These are phyloP conservation scores for Tolypocladium guangdongense DNA, from an alignment of 2,329 filamentous ascomycete genomes.

Conservation along the genomic window DNA sequence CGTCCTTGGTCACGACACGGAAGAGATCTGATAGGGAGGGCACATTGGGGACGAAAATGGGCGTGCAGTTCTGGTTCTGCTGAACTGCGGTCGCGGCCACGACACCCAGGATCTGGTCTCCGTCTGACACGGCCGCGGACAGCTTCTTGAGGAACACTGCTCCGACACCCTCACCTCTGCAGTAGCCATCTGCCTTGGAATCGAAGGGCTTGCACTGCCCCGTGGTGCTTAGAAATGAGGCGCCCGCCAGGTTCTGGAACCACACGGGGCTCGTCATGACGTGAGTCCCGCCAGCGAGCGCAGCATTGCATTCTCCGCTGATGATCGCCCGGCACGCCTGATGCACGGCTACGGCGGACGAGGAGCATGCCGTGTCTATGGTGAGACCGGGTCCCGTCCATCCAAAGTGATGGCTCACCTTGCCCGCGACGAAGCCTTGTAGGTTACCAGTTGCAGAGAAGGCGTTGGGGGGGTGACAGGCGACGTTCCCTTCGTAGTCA, in stretches of 20 bases:
- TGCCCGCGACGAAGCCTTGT: conserved; percentile 20
- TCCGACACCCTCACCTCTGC: conserved; percentile 35
- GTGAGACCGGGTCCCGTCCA: conserved; percentile 24
- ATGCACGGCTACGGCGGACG: conserved; percentile 24
- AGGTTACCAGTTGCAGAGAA: conserved; percentile 26
- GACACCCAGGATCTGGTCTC: conserved; percentile 30
- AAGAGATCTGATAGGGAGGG: conserved; percentile 4
- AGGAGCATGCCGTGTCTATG: conserved; percentile 28
- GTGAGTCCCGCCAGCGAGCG: conserved; percentile 28
- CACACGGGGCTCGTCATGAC: conserved; percentile 19
- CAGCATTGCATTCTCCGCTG: conserved; percentile 18
- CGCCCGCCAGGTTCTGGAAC: conserved; percentile 12
- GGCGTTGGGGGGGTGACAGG: conserved; percentile 21
- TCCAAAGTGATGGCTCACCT: conserved; percentile 24
- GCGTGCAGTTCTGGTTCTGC: conserved; percentile 29
- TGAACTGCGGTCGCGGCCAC: conserved; percentile 27
- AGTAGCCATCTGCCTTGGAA: conserved; percentile 36
- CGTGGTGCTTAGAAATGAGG: conserved; percentile 15
- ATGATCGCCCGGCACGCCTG: conserved; percentile 18
- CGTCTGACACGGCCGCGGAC: conserved; percentile 32
- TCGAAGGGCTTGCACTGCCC: conserved; percentile 24
- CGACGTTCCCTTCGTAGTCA: conserved; percentile 31
- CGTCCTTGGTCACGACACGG: conserved; percentile 18
- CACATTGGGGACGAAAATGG: conserved; percentile 29
- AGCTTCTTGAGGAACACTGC: conserved; percentile 36